Evolutionary conservation across 2,329 filamentous ascomycete species (phyloP).

Genomic region (Venturia oleaginea): DNA sequence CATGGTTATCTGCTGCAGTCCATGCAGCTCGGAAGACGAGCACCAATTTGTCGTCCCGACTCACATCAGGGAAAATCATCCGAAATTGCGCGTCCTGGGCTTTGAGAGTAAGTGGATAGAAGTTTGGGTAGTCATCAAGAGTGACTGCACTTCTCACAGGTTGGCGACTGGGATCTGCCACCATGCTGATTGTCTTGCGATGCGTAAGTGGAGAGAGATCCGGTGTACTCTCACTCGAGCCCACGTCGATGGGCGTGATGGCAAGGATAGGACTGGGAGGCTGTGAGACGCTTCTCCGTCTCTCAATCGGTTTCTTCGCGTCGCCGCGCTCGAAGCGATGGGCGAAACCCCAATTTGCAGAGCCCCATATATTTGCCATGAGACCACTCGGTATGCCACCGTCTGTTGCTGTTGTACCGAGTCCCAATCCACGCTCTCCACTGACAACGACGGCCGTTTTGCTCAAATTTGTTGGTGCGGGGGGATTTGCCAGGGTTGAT

Average conservation of each 20-base stretch:
- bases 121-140: conserved; percentile 46
- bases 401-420: conserved; percentile 42
- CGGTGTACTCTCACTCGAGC: neutral
- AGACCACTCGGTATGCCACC: conserved; percentile 73
- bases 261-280: conserved; percentile 23
- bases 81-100: conserved; percentile 91
- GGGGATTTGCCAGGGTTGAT: conserved; percentile 71
- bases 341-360: conserved; percentile 66
- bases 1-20: conserved; percentile 65
- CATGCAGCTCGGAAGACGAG: conserved; percentile 91
- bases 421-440: conserved; percentile 61
- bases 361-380: conserved; percentile 91
- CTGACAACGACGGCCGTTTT: conserved; percentile 74
- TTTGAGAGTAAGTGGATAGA: conserved; percentile 73
- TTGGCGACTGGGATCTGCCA: neutral
- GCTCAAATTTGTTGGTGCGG: conserved; percentile 76
- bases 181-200: conserved; percentile 13
- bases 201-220: conserved; percentile 6
- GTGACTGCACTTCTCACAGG: neutral
- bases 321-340: conserved; percentile 52
- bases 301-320: conserved; percentile 21
- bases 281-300: conserved; percentile 23
- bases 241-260: neutral
- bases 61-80: conserved; percentile 76
- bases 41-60: conserved; percentile 70